Base-by-base conservation (phyloP, 805 yeast species). In the Teunomyces lycoperdinae region DNA sequence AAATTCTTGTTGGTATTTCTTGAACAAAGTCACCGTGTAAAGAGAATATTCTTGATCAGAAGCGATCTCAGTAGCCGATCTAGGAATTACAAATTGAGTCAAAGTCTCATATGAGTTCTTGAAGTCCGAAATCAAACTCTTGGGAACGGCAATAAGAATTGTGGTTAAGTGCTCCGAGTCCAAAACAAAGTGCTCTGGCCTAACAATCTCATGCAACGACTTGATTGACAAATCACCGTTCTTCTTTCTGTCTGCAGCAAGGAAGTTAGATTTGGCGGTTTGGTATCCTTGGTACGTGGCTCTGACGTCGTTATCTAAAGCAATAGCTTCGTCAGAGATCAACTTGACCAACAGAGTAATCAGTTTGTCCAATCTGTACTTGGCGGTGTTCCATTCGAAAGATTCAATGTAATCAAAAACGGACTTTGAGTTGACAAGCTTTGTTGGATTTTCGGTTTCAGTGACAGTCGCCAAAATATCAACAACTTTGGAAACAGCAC, bases 151-250 rank as follows among this genome's bases (percentile, higher is more conserved):
- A 45, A 94, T 75, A 49, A 94, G 74, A n/a, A 89, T 75, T 0
- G 97, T 89, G 42, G 84, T 83, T 62, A 94, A 77, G 66, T 91
- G 88, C 53, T 92, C 98, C 5, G 96, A 87, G 57, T 83, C 81
- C 55, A 87, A 73, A 11, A 94, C 91, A 64, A 94, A 88, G 60
- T 94, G 89, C 45, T 83, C 82, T 9, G 89, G 85, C 45, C 80
- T 79, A 44, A 94, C 97, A 47, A 92, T 79, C 60, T 89, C 94
- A 63, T 92, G 97, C 51, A 94, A 75, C 3, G 97, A 87, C 65
- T 88, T 84, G 47, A 92, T 91, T 3, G 96, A 85, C 55, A 94
- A 77, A 65, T 94, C 97, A 49, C 99, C 99, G 33, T 88, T 85
- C 66, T 86, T 87, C 70, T 91, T 91, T 61, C 97, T 82, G 67